Percentiles rank a stretch among this genome's conserved stretches.
These are phyloP conservation scores for Phycomyces nitens DNA, from an alignment of 192 early-diverging fungal species.

Conservation along the genomic window DNA sequence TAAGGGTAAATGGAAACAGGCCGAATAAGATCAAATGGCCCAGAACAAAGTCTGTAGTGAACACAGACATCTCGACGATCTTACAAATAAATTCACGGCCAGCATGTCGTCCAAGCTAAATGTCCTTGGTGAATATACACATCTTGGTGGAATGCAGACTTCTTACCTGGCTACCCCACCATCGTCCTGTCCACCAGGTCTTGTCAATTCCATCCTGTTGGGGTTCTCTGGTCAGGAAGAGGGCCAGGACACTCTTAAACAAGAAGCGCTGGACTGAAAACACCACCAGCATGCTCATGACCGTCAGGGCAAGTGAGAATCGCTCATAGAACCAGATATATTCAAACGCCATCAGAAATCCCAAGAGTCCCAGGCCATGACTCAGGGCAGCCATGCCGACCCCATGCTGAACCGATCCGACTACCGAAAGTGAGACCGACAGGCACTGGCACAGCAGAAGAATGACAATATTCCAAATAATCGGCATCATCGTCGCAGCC, in stretches of 20 bases:
- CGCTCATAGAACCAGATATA: conserved; percentile 56
- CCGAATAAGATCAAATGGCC: conserved; percentile 71
- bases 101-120: conserved; percentile 6
- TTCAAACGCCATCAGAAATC: conserved; percentile 48
- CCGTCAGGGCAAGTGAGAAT: conserved; percentile 46
- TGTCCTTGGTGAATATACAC: no score
- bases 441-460: conserved; percentile 52
- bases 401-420: conserved; percentile 42
- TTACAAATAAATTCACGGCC: conserved; percentile 67
- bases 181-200: conserved; percentile 70
- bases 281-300: conserved; percentile 54
- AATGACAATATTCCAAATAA: conserved; percentile 49
- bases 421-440: conserved; percentile 45
- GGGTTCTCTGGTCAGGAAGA: conserved; percentile 65
- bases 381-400: conserved; percentile 57
- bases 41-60: conserved; percentile 62
- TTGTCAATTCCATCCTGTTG: conserved; percentile 64
- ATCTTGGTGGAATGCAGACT: no score
- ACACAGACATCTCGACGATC: conserved; percentile 73
- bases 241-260: conserved; percentile 54
- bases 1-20: conserved; percentile 60
- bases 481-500: conserved; percentile 50
- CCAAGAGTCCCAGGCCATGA: conserved; percentile 47
- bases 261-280: conserved; percentile 57
- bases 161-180: conserved; percentile 62